Evolutionary conservation across 495 filamentous ascomycete genomes (phyloP), one percentile per base, ranked within the genome.

Genomic region (Penicillium taxi): DNA sequence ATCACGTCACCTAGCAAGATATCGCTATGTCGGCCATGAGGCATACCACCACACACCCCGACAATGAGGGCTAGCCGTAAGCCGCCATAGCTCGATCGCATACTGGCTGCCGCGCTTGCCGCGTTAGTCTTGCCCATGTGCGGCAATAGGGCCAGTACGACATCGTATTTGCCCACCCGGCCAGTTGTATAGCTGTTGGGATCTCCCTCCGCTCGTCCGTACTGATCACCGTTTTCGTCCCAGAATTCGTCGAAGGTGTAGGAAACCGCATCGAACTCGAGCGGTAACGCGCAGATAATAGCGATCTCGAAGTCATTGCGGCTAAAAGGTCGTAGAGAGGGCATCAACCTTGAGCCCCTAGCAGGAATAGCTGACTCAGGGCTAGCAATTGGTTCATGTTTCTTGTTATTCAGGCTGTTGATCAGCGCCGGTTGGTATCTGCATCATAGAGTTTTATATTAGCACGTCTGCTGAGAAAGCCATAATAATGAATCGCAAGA

Each of bases 51-150:
- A 30, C 55, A 63, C 17, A 63, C 52, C 4, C 55, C 49, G 19
- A 58, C 48, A 30, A 58, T 41, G 20, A 58, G 23, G 22, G 40
- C 52, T 21, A 58, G 35, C 29, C 44, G 18, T 22, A 53, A 42
- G 9, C 35, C 26, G 11, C 21, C 25, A 34, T 55, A 67, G 40
- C 62, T 67, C 15, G 42, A 34, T 21, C 47, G 49, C 6, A 66
- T 30, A 27, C 42, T 47, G 1, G 48, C 41, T 1, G 56, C 52
- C 0, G 55, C 52, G 20, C 36, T 29, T 18, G 60, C 58, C 17
- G 63, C 53, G 32, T 14, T 55, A 5, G 24, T 41, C 18, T 52
- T 63, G 9, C 61, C 61, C 53, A 63, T 66, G 27, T 41, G 35
- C 3, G 59, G 48, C 36, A 66, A 47, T 9, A 47, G 42, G 6